Percentiles rank a stretch among this genome's conserved stretches.
phyloP scores from a whole-genome alignment of 2,329 filamentous ascomycete genomes.

The Amphichorda felina region DNA sequence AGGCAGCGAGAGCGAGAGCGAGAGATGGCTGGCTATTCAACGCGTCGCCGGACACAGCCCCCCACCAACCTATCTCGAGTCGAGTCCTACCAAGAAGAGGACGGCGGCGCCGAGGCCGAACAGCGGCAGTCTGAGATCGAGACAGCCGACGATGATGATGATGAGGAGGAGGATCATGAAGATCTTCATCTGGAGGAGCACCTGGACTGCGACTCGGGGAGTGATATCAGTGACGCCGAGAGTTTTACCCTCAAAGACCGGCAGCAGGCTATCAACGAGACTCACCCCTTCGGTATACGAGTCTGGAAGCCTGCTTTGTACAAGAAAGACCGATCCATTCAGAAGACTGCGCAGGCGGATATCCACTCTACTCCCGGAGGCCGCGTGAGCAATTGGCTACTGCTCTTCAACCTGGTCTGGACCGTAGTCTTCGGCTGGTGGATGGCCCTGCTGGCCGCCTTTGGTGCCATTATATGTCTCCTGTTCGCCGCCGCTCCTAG shows the following conservation, averaged over 20 bases:
- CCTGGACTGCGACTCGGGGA: slow-evolving; percentile 53
- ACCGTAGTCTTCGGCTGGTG: slow-evolving; percentile 92
- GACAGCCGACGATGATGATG: slow-evolving; percentile 13
- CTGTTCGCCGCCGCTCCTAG: slow-evolving; percentile 69
- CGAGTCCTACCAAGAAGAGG: slow-evolving; percentile 21
- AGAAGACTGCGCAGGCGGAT: slow-evolving; percentile 90
- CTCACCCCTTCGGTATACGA: slow-evolving; percentile 95
- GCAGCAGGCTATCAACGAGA: slow-evolving; percentile 96
- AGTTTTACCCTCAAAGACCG: slow-evolving; percentile 97
- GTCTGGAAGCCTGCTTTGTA: slow-evolving; percentile 98
- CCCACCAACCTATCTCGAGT: slow-evolving; percentile 25
- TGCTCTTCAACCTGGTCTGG: slow-evolving; percentile 85
- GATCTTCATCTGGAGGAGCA: slow-evolving; percentile 33
- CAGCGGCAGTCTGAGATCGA: background rate
- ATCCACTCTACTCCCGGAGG: slow-evolving; percentile 92
- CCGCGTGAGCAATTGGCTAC: slow-evolving; percentile 70
- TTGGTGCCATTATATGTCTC: slow-evolving; percentile 69
- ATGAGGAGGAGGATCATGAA: slow-evolving; percentile 21
- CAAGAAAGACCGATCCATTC: slow-evolving; percentile 93
- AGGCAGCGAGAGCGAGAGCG: slow-evolving; percentile 31
- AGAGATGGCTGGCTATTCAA: slow-evolving; percentile 15
- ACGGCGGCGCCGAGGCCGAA: slow-evolving; percentile 4
- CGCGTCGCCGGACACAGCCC: slow-evolving; percentile 21
- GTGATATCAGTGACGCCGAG: slow-evolving; percentile 77
- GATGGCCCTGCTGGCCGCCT: slow-evolving; percentile 65